Evolutionary conservation across 2,329 filamentous ascomycete genomes (phyloP), one percentile per base, ranked within the genome.

Genomic region (Penicillium sp.): DNA sequence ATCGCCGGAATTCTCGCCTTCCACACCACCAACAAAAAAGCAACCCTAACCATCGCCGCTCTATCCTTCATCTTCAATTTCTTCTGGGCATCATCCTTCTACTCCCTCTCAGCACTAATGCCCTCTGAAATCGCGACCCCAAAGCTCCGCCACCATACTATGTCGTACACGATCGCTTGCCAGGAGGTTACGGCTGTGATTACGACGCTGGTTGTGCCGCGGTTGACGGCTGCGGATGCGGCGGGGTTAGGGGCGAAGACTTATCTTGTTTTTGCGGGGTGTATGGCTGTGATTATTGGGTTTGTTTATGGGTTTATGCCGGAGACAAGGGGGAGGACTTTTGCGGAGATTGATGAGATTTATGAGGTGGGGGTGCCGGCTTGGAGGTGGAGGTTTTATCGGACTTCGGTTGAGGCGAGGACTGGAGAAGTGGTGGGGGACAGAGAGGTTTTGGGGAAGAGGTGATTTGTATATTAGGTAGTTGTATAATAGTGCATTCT

Each of bases 121-220:
- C 75, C 75, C 4, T 71, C 75, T 3, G 75, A 78, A 60, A 76
- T 78, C 55, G 72, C 76, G 10, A 76, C 75, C 8, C 73, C 73
- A 35, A 73, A 72, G 50, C 70, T 78, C n/a, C 74, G 76, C 44
- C 72, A 78, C 61, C 72, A 73, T 44, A 78, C 75, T 33, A 74
- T 78, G 73, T 72, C 76, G 9, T 78, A 75, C 50, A 73, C 76
- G 2, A 68, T 77, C 40, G 72, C 73, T 3, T 78, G 76, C 53
- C 70, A 72, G 15, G 75, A 75, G 50, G 72, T 71, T 13, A 79
- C 76, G 6, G 76, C 76, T 2, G 74, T 78, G 15, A 76, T 78
- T 40, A 78, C 76, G n/a, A 78, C 76, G 4, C 72, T 78, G 15
- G 76, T 71, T 2, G 75, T 78, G 12, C 76, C 76, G 1, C 75